Percentiles rank a stretch among this genome's conserved stretches.
Conservation (phyloP, 768 basidiomycete genomes). For the Naganishia antarctica region DNA sequence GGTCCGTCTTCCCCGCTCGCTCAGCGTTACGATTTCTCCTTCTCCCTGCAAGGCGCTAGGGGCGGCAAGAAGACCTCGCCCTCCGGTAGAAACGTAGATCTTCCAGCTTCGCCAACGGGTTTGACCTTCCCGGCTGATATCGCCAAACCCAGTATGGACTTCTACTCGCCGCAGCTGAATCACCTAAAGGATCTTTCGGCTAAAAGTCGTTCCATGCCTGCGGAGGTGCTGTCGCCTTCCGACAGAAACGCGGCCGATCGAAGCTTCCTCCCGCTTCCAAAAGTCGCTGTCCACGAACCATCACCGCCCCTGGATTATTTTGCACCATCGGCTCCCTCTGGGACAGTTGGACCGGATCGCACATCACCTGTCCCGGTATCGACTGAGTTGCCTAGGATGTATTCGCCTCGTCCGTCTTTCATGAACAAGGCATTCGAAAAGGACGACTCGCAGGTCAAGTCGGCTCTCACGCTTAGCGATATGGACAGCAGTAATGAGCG, state of each 20-base stretch:
- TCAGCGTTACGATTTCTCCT: conserved; percentile 50
- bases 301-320: conserved; percentile 28
- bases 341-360: conserved; percentile 14
- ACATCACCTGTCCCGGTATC: conserved; percentile 1
- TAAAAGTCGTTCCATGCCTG: not conserved
- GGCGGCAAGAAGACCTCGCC: conserved; percentile 35
- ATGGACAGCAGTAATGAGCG: conserved; percentile 14
- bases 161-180: conserved; percentile 40
- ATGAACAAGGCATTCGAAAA: not conserved
- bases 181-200: conserved; percentile 18
- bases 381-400: conserved; percentile 24
- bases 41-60: conserved; percentile 42
- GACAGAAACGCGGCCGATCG: not conserved
- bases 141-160: conserved; percentile 34
- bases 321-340: conserved; percentile 15
- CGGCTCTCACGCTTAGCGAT: not conserved
- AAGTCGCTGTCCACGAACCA: conserved; percentile 12
- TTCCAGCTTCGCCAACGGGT: conserved; percentile 40
- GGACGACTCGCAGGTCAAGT: not conserved
- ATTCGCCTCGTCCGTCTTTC: conserved; percentile 29
- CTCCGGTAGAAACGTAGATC: conserved; percentile 21
- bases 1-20: conserved; percentile 32
- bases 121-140: conserved; percentile 27
- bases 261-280: conserved; percentile 6
- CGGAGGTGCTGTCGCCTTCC: conserved; percentile 17